Percentiles rank a stretch among this genome's conserved stretches.
These are phyloP conservation scores for Isatis tinctoria DNA, from an alignment of 345 rosid genomes.

Conservation along the genomic window DNA sequence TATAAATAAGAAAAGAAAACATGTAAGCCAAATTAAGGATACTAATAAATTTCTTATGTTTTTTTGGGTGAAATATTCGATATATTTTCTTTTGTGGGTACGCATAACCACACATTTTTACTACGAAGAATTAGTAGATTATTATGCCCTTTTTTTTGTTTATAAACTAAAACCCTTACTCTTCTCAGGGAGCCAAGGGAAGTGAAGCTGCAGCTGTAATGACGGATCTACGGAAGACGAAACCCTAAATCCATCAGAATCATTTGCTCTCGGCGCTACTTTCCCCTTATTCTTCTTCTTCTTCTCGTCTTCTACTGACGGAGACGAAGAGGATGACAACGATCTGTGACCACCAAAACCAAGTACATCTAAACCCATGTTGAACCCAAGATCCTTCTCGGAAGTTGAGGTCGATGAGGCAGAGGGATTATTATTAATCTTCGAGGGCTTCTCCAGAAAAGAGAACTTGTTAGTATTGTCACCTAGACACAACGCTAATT, in stretches of 20 bases:
- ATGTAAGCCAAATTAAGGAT: constrained; percentile 12
- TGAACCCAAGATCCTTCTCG: constrained; percentile 53
- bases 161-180: constrained; percentile 33
- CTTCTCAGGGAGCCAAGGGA: constrained; percentile 67
- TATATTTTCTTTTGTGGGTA: neutral
- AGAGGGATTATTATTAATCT: constrained; percentile 14
- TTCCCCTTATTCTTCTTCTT: constrained; percentile 11
- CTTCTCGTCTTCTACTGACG: constrained; percentile 18
- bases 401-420: constrained; percentile 35
- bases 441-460: constrained; percentile 43
- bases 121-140: neutral
- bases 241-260: constrained; percentile 26
- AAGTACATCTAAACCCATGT: constrained; percentile 45
- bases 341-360: constrained; percentile 36
- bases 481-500: constrained; percentile 84
- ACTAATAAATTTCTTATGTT: neutral
- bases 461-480: constrained; percentile 57
- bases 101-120: neutral
- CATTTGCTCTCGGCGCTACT: neutral
- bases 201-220: constrained; percentile 63
- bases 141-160: neutral
- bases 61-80: no score
- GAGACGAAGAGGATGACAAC: constrained; percentile 27
- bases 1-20: neutral
- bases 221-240: constrained; percentile 47